phyloP scores from a whole-genome alignment of 306 rosid genomes.

The Vigna angularis region DNA sequence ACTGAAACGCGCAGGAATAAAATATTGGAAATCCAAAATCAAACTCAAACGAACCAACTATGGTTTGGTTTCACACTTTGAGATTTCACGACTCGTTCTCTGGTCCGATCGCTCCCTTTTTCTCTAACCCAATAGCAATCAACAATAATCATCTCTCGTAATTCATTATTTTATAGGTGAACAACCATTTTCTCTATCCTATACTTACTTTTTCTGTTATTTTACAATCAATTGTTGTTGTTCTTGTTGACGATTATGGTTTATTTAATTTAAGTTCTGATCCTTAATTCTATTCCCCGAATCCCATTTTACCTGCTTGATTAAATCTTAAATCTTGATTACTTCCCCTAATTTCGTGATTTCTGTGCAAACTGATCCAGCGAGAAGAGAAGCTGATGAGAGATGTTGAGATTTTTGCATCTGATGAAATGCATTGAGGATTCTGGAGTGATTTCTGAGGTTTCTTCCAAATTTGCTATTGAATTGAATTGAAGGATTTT shows the following conservation, averaged over 20 bases:
- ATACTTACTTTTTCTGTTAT: background rate
- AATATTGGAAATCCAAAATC: background rate
- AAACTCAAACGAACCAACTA: background rate
- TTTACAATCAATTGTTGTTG: background rate
- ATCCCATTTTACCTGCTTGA: constrained; percentile 16
- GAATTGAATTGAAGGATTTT: constrained; percentile 31
- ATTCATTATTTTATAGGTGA: background rate
- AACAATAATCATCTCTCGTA: background rate
- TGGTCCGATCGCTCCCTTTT: constrained; percentile 19
- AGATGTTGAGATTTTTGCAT: constrained; percentile 7
- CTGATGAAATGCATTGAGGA: background rate
- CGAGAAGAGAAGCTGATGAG: background rate
- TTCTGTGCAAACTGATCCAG: constrained; percentile 10
- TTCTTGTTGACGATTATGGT: background rate
- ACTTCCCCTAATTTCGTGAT: background rate
- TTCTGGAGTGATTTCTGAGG: constrained; percentile 14
- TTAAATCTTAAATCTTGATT: constrained; percentile 1
- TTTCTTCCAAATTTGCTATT: background rate
- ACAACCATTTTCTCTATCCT: background rate
- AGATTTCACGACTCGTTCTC: background rate
- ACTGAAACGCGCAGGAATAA: background rate
- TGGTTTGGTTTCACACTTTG: background rate
- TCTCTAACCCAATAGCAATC: background rate
- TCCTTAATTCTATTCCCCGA: background rate
- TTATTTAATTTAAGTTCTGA: constrained; percentile 1